phyloP scores from a whole-genome alignment of 108 stramenopile species.

The Nitzschia sp. region DNA sequence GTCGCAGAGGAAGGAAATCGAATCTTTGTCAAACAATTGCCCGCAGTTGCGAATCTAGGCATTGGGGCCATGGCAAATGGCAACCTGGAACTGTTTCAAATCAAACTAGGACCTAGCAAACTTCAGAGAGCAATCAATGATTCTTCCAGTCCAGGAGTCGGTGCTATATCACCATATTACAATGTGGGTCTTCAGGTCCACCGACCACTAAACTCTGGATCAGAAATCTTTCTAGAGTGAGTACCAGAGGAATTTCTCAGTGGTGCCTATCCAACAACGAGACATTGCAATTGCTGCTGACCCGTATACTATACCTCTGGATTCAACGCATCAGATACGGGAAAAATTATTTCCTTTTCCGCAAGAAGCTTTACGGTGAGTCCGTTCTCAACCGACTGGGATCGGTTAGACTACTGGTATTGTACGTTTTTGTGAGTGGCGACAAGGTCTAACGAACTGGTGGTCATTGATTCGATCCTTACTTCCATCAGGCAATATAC shows the following conservation, averaged over 20 bases:
- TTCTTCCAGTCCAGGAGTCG: constrained; percentile 50
- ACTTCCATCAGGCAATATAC: too few species aligned
- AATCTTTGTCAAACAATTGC: background rate
- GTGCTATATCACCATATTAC: constrained; percentile 56
- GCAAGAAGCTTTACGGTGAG: too few species aligned
- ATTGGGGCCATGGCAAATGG: constrained; percentile 53
- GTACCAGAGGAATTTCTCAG: background rate
- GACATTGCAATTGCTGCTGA: background rate
- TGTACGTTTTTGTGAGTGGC: too few species aligned
- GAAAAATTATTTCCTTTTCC: constrained; percentile 26
- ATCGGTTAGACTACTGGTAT: too few species aligned
- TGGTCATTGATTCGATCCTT: too few species aligned
- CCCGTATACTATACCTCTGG: background rate
- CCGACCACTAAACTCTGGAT: constrained; percentile 44
- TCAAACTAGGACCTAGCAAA: constrained; percentile 18
- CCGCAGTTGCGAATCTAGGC: constrained; percentile 25
- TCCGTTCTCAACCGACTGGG: too few species aligned
- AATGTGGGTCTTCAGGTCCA: constrained; percentile 22
- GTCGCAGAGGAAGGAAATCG: constrained; percentile 26
- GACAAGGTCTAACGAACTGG: too few species aligned
- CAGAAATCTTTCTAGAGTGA: constrained; percentile 53
- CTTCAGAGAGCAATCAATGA: constrained; percentile 24
- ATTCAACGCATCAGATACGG: constrained; percentile 16
- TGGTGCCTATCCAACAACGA: background rate
- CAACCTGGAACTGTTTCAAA: constrained; percentile 45